These are phyloP conservation scores for Annulohypoxylon maeteangense DNA, from an alignment of 495 filamentous ascomycete species.

Conservation along the genomic window DNA sequence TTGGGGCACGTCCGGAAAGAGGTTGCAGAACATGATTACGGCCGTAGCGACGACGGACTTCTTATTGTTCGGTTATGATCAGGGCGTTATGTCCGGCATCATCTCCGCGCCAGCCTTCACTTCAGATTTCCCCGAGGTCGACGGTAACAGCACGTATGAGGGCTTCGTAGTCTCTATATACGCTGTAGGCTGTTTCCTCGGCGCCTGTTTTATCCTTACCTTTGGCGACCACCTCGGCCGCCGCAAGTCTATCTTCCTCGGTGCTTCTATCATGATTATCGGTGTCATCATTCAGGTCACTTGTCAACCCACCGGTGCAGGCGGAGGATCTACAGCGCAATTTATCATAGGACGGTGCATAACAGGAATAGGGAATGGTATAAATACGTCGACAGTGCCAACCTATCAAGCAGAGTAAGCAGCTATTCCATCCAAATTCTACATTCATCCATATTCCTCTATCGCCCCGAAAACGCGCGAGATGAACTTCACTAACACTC, in stretches of 20 bases:
- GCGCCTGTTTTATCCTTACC: constrained; percentile 70
- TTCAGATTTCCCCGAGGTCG: constrained; percentile 52
- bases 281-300: constrained; percentile 77
- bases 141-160: constrained; percentile 63
- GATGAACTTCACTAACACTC: neutral
- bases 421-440: constrained; percentile 26
- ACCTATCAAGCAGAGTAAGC: constrained; percentile 80
- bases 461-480: neutral
- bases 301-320: constrained; percentile 51
- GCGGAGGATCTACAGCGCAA: constrained; percentile 63
- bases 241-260: constrained; percentile 74
- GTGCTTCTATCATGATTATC: constrained; percentile 74
- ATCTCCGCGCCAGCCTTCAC: constrained; percentile 53
- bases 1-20: constrained; percentile 37
- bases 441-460: neutral
- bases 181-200: constrained; percentile 70
- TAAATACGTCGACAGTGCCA: constrained; percentile 81
- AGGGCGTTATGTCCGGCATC: constrained; percentile 62
- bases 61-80: constrained; percentile 56
- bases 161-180: constrained; percentile 82
- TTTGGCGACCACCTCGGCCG: constrained; percentile 77
- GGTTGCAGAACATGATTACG: constrained; percentile 44
- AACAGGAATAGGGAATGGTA: constrained; percentile 81
- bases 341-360: constrained; percentile 80
- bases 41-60: constrained; percentile 65